phyloP scores from a whole-genome alignment of 495 filamentous ascomycete genomes.

The Penicillium cinerascens region DNA sequence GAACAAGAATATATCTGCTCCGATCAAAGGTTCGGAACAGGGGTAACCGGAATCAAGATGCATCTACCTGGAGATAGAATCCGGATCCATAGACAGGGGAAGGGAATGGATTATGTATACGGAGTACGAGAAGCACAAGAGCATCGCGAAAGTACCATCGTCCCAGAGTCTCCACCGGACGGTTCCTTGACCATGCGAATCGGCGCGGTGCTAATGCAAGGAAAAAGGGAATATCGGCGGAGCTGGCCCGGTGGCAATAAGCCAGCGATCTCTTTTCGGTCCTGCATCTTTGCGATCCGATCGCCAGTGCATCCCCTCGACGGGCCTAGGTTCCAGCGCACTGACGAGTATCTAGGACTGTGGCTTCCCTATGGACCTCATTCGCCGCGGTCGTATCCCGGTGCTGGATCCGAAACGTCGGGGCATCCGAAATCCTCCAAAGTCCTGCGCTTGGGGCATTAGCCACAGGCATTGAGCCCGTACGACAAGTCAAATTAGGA shows the following conservation, averaged over 20 bases:
- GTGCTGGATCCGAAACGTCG: no score
- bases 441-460: conserved; percentile 3
- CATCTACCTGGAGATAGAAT: conserved; percentile 5
- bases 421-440: neutral
- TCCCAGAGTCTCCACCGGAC: conserved; percentile 8
- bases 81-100: conserved; percentile 6
- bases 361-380: neutral
- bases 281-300: conserved; percentile 12
- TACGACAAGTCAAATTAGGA: neutral
- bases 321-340: conserved; percentile 2
- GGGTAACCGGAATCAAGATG: neutral
- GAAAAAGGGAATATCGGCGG: conserved; percentile 22
- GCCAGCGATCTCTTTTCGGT: conserved; percentile 12
- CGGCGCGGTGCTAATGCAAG: conserved; percentile 20
- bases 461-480: neutral
- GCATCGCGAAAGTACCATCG: conserved; percentile 3
- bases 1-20: neutral
- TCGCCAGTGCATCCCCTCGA: conserved; percentile 3
- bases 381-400: conserved; percentile 1
- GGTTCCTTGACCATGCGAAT: conserved; percentile 8
- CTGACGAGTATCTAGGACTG: conserved; percentile 16
- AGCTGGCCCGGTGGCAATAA: conserved; percentile 24
- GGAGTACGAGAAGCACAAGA: neutral
- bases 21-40: neutral
- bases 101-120: conserved; percentile 6